A percentile compares a stretch with the other conserved stretches of the same genome.
phyloP scores from a whole-genome alignment of 805 yeast genomes.

The Schwanniomyces vanrijiae region DNA sequence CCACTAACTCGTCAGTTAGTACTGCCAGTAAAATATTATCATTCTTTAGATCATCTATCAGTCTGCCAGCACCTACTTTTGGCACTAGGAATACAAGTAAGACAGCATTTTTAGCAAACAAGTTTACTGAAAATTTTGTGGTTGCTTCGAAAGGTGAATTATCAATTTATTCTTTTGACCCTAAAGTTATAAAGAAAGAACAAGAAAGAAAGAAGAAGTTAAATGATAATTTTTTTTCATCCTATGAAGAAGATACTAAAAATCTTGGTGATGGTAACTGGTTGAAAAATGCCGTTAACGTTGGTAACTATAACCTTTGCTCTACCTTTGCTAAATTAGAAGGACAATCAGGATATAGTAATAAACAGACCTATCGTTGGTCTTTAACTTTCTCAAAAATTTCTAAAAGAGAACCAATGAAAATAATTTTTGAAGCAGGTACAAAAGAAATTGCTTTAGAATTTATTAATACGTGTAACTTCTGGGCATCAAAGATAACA shows the following conservation, averaged over 20 bases:
- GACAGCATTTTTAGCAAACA: constrained; percentile 19
- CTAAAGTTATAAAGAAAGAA: constrained; percentile 41
- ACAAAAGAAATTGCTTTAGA: constrained; percentile 66
- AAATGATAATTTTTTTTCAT: constrained; percentile 14
- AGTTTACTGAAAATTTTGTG: constrained; percentile 51
- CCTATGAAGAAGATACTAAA: constrained; percentile 17
- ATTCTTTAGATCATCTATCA: constrained; percentile 20
- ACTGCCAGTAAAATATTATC: constrained; percentile 24
- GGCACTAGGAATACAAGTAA: not conserved
- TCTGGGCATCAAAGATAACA: constrained; percentile 86
- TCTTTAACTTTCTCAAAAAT: constrained; percentile 54
- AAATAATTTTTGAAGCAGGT: constrained; percentile 63
- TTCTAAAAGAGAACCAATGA: constrained; percentile 34
- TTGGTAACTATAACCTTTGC: constrained; percentile 53
- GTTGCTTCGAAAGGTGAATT: constrained; percentile 70
- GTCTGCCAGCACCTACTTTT: constrained; percentile 4
- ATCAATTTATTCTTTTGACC: constrained; percentile 55
- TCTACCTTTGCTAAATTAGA: constrained; percentile 50
- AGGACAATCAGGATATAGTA: constrained; percentile 7
- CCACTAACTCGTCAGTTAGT: constrained; percentile 16
- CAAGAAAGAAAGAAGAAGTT: constrained; percentile 29
- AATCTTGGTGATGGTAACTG: constrained; percentile 65
- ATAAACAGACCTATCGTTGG: constrained; percentile 38
- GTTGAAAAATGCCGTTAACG: constrained; percentile 60
- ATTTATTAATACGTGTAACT: constrained; percentile 76